phyloP scores from a whole-genome alignment of 148 eudicot species.

The Rhododendron simsii region DNA sequence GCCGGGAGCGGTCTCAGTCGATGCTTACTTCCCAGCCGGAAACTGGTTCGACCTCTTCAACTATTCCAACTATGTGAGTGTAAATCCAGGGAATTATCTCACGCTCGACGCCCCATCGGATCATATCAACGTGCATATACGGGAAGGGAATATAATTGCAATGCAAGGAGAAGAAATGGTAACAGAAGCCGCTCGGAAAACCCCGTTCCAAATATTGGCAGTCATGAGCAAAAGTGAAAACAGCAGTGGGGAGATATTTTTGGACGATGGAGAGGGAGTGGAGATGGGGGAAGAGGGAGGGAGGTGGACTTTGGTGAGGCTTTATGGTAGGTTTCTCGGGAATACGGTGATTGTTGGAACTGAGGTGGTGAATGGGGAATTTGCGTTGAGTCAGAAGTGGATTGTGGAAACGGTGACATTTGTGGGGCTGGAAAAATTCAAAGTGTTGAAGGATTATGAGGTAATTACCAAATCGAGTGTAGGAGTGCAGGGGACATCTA shows the following conservation, averaged over 20 bases:
- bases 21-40: constrained; percentile 72
- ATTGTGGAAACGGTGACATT: constrained; percentile 52
- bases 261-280: constrained; percentile 65
- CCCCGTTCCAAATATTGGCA: constrained; percentile 57
- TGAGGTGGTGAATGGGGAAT: constrained; percentile 48
- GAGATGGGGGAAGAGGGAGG: constrained; percentile 43
- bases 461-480: constrained; percentile 1
- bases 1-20: constrained; percentile 38
- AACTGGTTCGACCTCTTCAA: constrained; percentile 78
- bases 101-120: constrained; percentile 60
- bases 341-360: constrained; percentile 32
- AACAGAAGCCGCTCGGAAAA: constrained; percentile 52
- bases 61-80: constrained; percentile 42
- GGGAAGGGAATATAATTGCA: constrained; percentile 62
- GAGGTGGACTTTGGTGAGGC: constrained; percentile 53
- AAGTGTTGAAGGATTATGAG: neutral
- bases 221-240: constrained; percentile 29
- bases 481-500: constrained; percentile 7
- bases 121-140: constrained; percentile 62
- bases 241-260: constrained; percentile 52
- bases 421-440: constrained; percentile 35
- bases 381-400: constrained; percentile 52
- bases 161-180: constrained; percentile 77
- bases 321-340: constrained; percentile 25
- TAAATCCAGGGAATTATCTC: constrained; percentile 27